A percentile compares a stretch with the other conserved stretches of the same genome.
Evolutionary conservation across 768 basidiomycete species (phyloP).

Genomic region (Amanita rimosa): DNA sequence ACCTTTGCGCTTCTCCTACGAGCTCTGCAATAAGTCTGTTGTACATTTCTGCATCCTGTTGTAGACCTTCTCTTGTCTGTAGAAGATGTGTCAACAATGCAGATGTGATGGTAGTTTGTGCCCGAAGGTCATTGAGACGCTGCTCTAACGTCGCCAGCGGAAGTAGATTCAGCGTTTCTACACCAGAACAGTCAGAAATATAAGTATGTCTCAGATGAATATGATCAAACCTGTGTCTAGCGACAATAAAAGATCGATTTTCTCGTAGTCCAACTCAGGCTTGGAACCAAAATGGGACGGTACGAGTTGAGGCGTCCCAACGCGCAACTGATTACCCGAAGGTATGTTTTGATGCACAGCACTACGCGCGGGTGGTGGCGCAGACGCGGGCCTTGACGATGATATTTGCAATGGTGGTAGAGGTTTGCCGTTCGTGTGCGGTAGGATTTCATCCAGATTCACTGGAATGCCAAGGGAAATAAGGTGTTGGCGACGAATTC

Average conservation of each 20-base stretch:
- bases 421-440: slow-evolving; percentile 48
- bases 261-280: slow-evolving; percentile 60
- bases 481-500: slow-evolving; percentile 82
- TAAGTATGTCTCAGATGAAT: slow-evolving; percentile 2
- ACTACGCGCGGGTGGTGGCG: slow-evolving; percentile 56
- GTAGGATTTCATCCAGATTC: slow-evolving; percentile 87
- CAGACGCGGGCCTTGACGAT: slow-evolving; percentile 64
- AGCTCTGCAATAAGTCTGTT: slow-evolving; percentile 87
- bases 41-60: slow-evolving; percentile 83
- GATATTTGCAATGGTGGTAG: slow-evolving; percentile 77
- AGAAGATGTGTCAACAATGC: slow-evolving; percentile 69
- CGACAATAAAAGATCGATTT: slow-evolving; percentile 54
- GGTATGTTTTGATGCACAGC: slow-evolving; percentile 17
- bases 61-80: slow-evolving; percentile 69
- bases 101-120: slow-evolving; percentile 68
- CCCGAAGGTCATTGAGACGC: slow-evolving; percentile 54
- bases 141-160: slow-evolving; percentile 58
- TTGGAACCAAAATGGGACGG: slow-evolving; percentile 56
- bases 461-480: slow-evolving; percentile 90
- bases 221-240: slow-evolving; percentile 46
- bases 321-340: slow-evolving; percentile 35
- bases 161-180: slow-evolving; percentile 65
- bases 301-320: slow-evolving; percentile 36
- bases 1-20: slow-evolving; percentile 85
- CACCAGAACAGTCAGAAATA: slow-evolving; percentile 1